Evolutionary conservation across 2,329 filamentous ascomycete species (phyloP).

Genomic region (Tolypocladium ophioglossoides): DNA sequence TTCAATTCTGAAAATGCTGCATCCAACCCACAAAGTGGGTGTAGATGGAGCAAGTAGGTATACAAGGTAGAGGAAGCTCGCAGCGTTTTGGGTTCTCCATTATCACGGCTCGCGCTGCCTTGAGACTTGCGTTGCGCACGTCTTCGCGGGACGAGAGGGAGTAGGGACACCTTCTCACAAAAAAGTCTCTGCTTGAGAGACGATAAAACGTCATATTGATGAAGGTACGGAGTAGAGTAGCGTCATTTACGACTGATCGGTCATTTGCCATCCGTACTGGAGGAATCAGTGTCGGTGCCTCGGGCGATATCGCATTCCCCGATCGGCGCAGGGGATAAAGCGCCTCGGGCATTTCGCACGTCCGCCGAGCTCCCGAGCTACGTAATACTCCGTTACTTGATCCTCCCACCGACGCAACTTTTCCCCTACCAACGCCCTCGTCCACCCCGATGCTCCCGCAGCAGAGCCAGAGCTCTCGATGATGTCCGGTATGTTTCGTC

Average conservation of each 20-base stretch:
- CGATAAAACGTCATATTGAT: too few relatives aligned
- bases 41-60: too few relatives aligned
- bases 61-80: not conserved
- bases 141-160: too few relatives aligned
- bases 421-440: not conserved
- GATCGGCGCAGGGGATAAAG: not conserved
- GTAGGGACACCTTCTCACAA: too few relatives aligned
- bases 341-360: not conserved
- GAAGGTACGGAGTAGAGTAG: too few relatives aligned
- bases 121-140: too few relatives aligned
- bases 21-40: not conserved
- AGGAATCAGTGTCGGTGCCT: not conserved
- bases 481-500: constrained; percentile 17
- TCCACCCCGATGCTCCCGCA: constrained; percentile 4
- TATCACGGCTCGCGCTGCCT: too few relatives aligned
- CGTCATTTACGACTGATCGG: too few relatives aligned
- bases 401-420: not conserved
- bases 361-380: not conserved
- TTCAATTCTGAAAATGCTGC: not conserved
- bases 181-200: not conserved
- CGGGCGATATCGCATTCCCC: not conserved
- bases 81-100: too few relatives aligned
- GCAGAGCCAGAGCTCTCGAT: constrained; percentile 2
- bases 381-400: too few relatives aligned
- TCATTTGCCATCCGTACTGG: not conserved